A percentile compares a stretch with the other conserved stretches of the same genome.
Evolutionary conservation across 225 moss, liverwort and hornwort species (phyloP).

Genomic region (Straminergon stramineum): DNA sequence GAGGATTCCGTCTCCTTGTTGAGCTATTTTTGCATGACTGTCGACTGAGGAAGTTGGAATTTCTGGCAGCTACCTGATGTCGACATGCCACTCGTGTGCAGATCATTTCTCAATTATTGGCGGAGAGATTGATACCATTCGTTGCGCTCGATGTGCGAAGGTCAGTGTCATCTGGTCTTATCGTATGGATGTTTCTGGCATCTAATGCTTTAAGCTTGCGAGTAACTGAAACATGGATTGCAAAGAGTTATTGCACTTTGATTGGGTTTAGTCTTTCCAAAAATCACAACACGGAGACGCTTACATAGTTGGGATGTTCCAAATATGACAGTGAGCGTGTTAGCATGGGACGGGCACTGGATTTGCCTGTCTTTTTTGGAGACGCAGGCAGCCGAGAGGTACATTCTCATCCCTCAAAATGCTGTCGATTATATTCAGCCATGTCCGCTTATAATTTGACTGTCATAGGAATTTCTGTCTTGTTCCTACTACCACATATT

Average conservation of each 20-base stretch:
- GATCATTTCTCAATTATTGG: conserved; percentile 94
- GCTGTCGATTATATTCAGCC: not conserved
- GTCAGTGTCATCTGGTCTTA: conserved; percentile 20
- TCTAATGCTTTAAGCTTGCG: not conserved
- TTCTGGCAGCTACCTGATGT: not conserved
- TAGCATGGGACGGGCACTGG: conserved; percentile 78
- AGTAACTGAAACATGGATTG: not conserved
- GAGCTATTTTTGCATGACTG: not conserved
- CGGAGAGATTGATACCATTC: conserved; percentile 93
- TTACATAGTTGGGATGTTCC: not conserved
- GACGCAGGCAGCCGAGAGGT: conserved; percentile 99
- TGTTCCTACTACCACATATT: not conserved
- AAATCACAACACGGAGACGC: not conserved
- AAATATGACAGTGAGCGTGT: conserved; percentile 72
- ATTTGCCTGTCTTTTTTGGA: conserved; percentile 91
- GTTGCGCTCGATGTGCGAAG: conserved; percentile 96
- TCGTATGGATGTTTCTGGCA: not conserved
- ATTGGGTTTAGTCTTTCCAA: not conserved
- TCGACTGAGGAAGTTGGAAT: not conserved
- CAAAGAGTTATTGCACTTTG: not conserved
- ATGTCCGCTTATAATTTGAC: not conserved
- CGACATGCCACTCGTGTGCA: conserved; percentile 12
- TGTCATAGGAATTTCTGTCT: not conserved
- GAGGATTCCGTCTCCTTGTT: not conserved
- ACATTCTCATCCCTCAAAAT: not conserved